Base-by-base conservation (phyloP, 345 rosid genomes). In the Heritiera fomes region DNA sequence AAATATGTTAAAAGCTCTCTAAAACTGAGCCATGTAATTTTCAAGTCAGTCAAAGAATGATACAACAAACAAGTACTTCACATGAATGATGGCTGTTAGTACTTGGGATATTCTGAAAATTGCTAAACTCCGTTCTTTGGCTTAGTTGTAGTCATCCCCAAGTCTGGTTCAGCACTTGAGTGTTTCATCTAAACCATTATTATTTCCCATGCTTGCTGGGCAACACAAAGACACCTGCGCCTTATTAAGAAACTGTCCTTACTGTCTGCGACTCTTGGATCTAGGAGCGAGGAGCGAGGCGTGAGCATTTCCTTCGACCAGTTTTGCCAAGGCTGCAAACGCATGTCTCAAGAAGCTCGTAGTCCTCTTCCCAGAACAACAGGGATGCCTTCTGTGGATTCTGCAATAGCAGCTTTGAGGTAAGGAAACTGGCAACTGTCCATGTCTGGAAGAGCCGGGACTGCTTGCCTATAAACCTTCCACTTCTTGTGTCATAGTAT, bases 301-400 rank as follows among this genome's bases (percentile, higher is more conserved):
- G 94, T 0, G 95, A 86, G 72, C 98, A 96, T 73, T 91, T 92
- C 89, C 76, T 90, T 69, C 88, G 82, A 38, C 89, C 90, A 7
- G 80, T 81, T 84, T 84, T 90, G 77, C 83, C 56, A 0, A 96
- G 89, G 3, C 86, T 89, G 67, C 98, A 96, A 7, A 93, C 95
- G 14, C 99, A 93, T 0, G 80, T 89, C 89, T 91, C 93, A 10
- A 96, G 97, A 56, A 96, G 90, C 83, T 92, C 93, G 38, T 91
- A 93, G 82, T 96, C 98, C 79, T 96, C 99, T 58, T 90, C 91
- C 97, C 98, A 92, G 81, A 85, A 90, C 84, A 93, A 85, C 80
- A 87, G 79, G 15, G 97, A 86, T 3, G 98, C 97, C 87, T 86
- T 93, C 81, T 90, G 90, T 7, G 97, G 98, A 59, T 92, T 91